Conservation (phyloP, 139 green algal species). For the Coccomyxa sp. region DNA sequence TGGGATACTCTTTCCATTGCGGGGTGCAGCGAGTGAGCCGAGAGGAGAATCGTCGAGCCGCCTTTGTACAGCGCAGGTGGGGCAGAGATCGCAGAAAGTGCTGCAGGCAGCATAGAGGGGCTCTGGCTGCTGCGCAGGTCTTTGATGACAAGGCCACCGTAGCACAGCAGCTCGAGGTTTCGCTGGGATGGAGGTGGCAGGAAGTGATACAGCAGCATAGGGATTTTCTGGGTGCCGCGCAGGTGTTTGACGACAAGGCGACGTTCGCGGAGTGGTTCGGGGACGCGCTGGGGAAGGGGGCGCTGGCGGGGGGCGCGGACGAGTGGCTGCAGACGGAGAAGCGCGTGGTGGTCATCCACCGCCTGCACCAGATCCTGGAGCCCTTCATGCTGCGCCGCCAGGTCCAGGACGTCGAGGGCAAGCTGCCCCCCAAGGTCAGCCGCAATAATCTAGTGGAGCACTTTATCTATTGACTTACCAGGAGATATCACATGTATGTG, state of each 20-base stretch:
- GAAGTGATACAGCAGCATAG: too few relatives aligned
- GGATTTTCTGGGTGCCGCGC: too few relatives aligned
- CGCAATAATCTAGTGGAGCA: too few relatives aligned
- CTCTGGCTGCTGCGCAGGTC: too few relatives aligned
- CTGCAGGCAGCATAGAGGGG: not conserved
- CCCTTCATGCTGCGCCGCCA: constrained; percentile 96
- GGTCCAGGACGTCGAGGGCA: constrained; percentile 88
- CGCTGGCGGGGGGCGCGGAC: constrained; percentile 14
- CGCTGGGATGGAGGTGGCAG: not conserved
- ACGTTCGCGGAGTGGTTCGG: constrained; percentile 91
- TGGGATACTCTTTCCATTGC: too few relatives aligned
- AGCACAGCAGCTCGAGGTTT: not conserved
- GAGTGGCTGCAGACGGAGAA: constrained; percentile 85
- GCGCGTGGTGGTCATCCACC: constrained; percentile 81
- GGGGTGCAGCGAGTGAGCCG: too few relatives aligned
- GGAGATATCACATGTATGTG: too few relatives aligned
- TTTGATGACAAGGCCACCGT: not conserved
- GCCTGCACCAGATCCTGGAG: constrained; percentile 89
- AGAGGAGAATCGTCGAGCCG: too few relatives aligned
- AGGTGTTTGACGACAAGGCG: constrained; percentile 94
- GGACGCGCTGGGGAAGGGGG: constrained; percentile 43
- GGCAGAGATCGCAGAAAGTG: not conserved
- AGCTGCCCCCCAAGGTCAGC: constrained; percentile 79
- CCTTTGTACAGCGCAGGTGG: too few relatives aligned
- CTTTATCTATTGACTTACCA: too few relatives aligned